Evolutionary conservation across 805 yeast genomes (phyloP).

Genomic region (Isabelozyma pseudorhagii): DNA sequence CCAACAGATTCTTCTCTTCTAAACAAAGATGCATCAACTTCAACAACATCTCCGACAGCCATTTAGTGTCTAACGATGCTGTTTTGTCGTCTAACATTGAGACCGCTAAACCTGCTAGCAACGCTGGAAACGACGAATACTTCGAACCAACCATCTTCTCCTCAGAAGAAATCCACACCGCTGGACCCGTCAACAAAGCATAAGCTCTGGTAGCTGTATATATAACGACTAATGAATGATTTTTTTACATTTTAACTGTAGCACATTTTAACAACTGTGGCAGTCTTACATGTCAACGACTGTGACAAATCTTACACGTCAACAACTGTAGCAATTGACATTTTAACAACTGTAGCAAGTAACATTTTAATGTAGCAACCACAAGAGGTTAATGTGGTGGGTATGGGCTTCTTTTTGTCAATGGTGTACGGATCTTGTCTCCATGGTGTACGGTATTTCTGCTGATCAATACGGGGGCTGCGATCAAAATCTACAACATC

Average conservation of each 20-base stretch:
- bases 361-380: too few species aligned
- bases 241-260: too few species aligned
- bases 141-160: constrained; percentile 41
- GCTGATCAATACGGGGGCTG: background rate
- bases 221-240: background rate
- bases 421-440: too few species aligned
- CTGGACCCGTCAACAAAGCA: constrained; percentile 39
- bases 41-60: constrained; percentile 26
- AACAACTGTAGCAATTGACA: too few species aligned
- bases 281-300: too few species aligned
- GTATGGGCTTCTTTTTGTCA: too few species aligned
- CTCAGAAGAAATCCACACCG: constrained; percentile 40
- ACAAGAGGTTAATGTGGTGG: too few species aligned
- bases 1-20: constrained; percentile 30
- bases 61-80: constrained; percentile 35
- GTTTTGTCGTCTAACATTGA: constrained; percentile 10
- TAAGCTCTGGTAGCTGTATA: constrained; percentile 1
- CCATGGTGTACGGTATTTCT: too few species aligned
- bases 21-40: constrained; percentile 33
- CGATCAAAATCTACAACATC: background rate
- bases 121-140: constrained; percentile 11
- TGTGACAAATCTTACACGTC: too few species aligned
- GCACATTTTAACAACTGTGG: background rate
- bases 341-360: too few species aligned
- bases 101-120: background rate